Conservation (phyloP, 2,329 filamentous ascomycete genomes). For the Laburnicola sp. region DNA sequence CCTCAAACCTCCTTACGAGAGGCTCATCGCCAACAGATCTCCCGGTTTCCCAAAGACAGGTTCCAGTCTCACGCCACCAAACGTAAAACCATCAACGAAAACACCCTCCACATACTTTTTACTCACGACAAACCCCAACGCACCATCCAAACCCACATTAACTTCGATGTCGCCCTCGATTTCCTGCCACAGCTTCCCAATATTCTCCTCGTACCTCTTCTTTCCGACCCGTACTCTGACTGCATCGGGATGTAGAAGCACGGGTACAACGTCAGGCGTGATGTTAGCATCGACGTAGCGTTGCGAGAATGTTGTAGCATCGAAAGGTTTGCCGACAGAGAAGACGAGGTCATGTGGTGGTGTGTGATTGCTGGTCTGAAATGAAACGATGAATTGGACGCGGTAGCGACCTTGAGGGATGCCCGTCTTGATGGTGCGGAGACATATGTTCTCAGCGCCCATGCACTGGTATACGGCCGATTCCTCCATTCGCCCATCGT, state of each 20-base stretch:
- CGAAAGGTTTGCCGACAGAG: constrained; percentile 44
- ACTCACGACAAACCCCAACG: constrained; percentile 42
- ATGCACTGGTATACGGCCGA: constrained; percentile 42
- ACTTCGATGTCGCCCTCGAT: constrained; percentile 44
- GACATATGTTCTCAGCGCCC: constrained; percentile 36
- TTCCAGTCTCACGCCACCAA: constrained; percentile 44
- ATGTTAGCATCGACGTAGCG: constrained; percentile 45
- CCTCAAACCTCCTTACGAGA: no score
- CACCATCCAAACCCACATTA: constrained; percentile 43
- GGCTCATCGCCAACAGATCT: constrained; percentile 3
- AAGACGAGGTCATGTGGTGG: constrained; percentile 40
- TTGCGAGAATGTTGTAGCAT: constrained; percentile 32
- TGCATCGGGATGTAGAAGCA: constrained; percentile 44
- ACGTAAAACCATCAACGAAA: constrained; percentile 43
- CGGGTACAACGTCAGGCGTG: constrained; percentile 43
- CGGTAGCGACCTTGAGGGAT: constrained; percentile 45
- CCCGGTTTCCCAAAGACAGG: constrained; percentile 33
- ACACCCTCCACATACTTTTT: constrained; percentile 39
- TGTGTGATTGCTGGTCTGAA: constrained; percentile 25
- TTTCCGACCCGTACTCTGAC: constrained; percentile 42
- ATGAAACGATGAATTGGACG: constrained; percentile 42
- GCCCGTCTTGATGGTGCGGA: constrained; percentile 42
- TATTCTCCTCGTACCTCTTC: constrained; percentile 31
- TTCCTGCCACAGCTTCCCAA: constrained; percentile 43
- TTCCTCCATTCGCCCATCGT: constrained; percentile 41